A percentile compares a stretch with the other conserved stretches of the same genome.
phyloP scores from a whole-genome alignment of 768 basidiomycete genomes.

The Russula abietina region DNA sequence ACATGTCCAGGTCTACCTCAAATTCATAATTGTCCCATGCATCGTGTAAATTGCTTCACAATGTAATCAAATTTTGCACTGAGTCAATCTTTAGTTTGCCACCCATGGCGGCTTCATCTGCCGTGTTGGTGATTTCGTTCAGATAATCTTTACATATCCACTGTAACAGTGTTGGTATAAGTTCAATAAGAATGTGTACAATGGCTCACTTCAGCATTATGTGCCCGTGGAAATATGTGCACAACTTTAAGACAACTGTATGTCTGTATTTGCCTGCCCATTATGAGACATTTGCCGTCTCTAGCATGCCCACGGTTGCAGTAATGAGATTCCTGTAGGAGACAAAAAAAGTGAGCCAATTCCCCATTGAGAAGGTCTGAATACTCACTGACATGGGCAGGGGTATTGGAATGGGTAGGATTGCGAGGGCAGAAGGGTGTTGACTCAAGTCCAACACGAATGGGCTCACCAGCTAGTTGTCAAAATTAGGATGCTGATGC shows the following conservation, averaged over 20 bases:
- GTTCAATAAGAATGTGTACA: background rate
- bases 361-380: background rate
- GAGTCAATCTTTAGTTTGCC: background rate
- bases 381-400: background rate
- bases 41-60: background rate
- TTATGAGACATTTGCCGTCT: constrained; percentile 1
- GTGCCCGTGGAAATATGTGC: constrained; percentile 11
- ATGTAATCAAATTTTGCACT: background rate
- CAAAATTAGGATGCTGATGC: background rate
- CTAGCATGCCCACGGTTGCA: background rate
- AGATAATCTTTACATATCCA: background rate
- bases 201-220: background rate
- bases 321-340: background rate
- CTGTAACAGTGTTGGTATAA: background rate
- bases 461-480: background rate
- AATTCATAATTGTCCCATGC: constrained; percentile 12
- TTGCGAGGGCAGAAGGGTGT: background rate
- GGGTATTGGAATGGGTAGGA: background rate
- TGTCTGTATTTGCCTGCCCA: background rate
- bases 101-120: background rate
- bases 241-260: constrained; percentile 1
- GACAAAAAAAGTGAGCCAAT: background rate
- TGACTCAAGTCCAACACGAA: background rate
- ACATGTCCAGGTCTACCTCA: constrained; percentile 2
- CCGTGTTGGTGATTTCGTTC: background rate